These are phyloP conservation scores for Lodderomyces elongisporus DNA, from an alignment of 1,139 yeast species.

Conservation along the genomic window DNA sequence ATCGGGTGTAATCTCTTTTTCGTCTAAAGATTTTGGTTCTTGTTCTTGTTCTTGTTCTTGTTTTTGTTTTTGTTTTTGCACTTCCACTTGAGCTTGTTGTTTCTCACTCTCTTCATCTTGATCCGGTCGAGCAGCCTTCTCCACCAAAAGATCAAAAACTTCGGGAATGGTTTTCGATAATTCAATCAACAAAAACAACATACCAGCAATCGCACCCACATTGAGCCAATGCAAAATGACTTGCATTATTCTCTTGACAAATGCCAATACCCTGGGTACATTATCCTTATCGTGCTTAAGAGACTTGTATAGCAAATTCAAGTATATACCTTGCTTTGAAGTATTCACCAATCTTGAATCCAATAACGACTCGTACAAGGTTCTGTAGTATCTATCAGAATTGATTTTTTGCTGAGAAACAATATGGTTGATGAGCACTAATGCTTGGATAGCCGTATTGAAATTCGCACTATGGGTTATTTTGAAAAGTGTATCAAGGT, in stretches of 20 bases:
- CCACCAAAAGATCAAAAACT: constrained; percentile 40
- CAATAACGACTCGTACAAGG: constrained; percentile 82
- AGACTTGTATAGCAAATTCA: constrained; percentile 80
- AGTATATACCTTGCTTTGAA: constrained; percentile 84
- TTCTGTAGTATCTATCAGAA: constrained; percentile 76
- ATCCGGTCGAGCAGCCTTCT: constrained; percentile 39
- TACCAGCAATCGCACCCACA: constrained; percentile 87
- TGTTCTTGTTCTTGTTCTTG: constrained; percentile 4
- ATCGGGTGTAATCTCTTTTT: constrained; percentile 5
- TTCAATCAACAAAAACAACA: constrained; percentile 72
- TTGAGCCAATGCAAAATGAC: constrained; percentile 82
- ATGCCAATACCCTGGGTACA: constrained; percentile 70
- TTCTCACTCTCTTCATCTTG: constrained; percentile 5
- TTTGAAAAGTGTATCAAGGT: constrained; percentile 77
- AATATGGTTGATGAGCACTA: constrained; percentile 78
- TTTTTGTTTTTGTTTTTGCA: constrained; percentile 19
- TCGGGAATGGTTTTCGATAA: constrained; percentile 43
- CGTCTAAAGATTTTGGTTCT: constrained; percentile 10
- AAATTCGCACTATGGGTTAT: constrained; percentile 94
- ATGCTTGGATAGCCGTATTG: constrained; percentile 90
- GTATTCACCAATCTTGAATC: constrained; percentile 81
- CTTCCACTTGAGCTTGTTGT: constrained; percentile 5
- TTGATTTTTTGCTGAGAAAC: constrained; percentile 51
- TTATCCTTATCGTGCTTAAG: constrained; percentile 63
- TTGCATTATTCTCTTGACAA: constrained; percentile 86